Percentiles rank a stretch among this genome's conserved stretches.
Evolutionary conservation across 2,329 filamentous ascomycete genomes (phyloP).

Genomic region (Epichloe festucae): DNA sequence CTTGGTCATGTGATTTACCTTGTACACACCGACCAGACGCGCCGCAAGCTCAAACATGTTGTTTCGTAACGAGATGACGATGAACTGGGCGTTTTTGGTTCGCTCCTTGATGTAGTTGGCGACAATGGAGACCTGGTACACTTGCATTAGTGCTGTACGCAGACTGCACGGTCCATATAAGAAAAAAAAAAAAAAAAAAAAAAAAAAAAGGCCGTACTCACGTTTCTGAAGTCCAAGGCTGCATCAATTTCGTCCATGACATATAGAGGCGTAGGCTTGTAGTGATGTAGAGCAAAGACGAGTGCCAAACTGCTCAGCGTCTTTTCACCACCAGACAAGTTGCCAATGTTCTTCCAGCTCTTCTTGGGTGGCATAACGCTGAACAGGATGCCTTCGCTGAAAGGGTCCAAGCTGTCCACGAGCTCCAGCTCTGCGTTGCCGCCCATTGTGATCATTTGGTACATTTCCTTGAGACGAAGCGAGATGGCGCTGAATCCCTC

Average conservation of each 20-base stretch:
- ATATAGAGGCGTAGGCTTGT: slow-evolving; percentile 93
- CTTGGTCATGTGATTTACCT: slow-evolving; percentile 98
- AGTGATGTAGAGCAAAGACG: slow-evolving; percentile 97
- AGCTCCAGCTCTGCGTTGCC: slow-evolving; percentile 96
- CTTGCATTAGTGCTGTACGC: neutral
- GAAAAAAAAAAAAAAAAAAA: neutral
- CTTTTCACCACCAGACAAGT: slow-evolving; percentile 93
- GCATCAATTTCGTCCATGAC: slow-evolving; percentile 99
- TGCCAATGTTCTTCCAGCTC: slow-evolving; percentile 98
- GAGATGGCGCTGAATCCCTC: slow-evolving; percentile 93
- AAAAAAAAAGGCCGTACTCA: slow-evolving; percentile 36
- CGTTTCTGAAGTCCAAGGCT: slow-evolving; percentile 93
- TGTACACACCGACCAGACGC: slow-evolving; percentile 92
- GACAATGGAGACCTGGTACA: slow-evolving; percentile 77
- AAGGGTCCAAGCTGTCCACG: slow-evolving; percentile 90
- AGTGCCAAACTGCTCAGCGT: slow-evolving; percentile 84
- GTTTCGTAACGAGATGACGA: slow-evolving; percentile 93
- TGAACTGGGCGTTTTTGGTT: slow-evolving; percentile 98
- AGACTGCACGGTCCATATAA: neutral
- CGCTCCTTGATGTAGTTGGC: slow-evolving; percentile 98
- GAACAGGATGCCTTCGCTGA: slow-evolving; percentile 93
- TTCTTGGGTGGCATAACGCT: slow-evolving; percentile 99
- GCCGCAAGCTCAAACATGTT: slow-evolving; percentile 99
- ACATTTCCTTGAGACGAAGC: slow-evolving; percentile 95
- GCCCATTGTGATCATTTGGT: slow-evolving; percentile 99